Evolutionary conservation across 352 stramenopile genomes (phyloP).

Genomic region (Phytopythium cucurbitacearum): DNA sequence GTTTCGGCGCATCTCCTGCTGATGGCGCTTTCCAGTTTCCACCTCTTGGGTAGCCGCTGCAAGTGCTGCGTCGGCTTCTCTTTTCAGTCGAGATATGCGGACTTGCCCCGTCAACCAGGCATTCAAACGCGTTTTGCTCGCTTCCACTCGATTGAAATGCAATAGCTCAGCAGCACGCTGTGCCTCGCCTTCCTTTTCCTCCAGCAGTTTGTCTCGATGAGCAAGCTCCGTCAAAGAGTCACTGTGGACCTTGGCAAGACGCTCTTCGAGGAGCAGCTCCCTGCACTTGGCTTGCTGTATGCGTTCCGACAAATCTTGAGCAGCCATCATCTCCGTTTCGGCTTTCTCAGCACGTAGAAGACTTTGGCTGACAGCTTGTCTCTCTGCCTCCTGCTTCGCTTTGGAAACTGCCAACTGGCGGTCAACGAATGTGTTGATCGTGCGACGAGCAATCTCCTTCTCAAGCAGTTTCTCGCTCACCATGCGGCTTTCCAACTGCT

Average conservation of each 20-base stretch:
- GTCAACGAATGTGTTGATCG: conserved; percentile 37
- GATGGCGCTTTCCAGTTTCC: conserved; percentile 15
- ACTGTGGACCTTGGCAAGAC: conserved; percentile 18
- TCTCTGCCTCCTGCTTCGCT: conserved; percentile 9
- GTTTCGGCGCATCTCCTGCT: conserved; percentile 11
- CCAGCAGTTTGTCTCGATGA: conserved; percentile 13
- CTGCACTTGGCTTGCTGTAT: conserved; percentile 8
- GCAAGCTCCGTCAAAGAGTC: conserved; percentile 12
- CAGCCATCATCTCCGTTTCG: conserved; percentile 32
- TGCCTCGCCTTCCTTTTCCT: conserved; percentile 19
- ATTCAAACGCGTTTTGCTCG: conserved; percentile 24
- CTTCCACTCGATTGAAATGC: conserved; percentile 11
- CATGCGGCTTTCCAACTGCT: conserved; percentile 12
- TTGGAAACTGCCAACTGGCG: conserved; percentile 9
- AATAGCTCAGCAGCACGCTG: conserved; percentile 8
- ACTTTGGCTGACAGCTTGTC: conserved; percentile 9
- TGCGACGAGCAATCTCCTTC: conserved; percentile 17
- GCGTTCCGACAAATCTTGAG: conserved; percentile 28
- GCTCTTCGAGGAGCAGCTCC: conserved; percentile 9
- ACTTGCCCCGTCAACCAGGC: conserved; percentile 32
- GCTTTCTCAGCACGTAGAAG: conserved; percentile 23
- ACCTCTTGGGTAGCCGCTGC: conserved; percentile 11
- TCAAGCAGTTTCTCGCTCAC: conserved; percentile 9
- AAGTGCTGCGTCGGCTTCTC: conserved; percentile 12
- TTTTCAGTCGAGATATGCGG: conserved; percentile 20